Evolutionary conservation across 1,284 basidiomycete species (phyloP).

Genomic region (Cryptococcus sp.): DNA sequence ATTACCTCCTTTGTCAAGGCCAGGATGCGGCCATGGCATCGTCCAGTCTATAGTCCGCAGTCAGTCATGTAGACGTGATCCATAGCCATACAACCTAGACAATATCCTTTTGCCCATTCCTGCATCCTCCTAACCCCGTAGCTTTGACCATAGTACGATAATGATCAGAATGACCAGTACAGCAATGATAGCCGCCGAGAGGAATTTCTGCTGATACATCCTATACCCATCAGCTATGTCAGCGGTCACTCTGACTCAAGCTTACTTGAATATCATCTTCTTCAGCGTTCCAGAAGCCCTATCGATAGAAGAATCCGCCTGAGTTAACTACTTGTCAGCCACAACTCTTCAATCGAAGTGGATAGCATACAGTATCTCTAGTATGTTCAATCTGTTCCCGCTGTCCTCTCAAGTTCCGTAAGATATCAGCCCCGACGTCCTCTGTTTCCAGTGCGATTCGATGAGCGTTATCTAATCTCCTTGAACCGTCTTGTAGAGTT

Average conservation of each 20-base stretch:
- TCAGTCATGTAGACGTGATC: not conserved
- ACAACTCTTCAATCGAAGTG: not conserved
- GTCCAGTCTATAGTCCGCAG: too few species aligned
- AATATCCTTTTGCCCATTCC: not conserved
- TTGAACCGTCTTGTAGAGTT: slow-evolving; percentile 69
- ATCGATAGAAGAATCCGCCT: slow-evolving; percentile 57
- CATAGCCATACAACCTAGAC: not conserved
- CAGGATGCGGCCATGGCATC: not conserved
- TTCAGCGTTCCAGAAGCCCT: slow-evolving; percentile 57
- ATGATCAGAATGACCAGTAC: slow-evolving; percentile 48
- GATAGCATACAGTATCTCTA: slow-evolving; percentile 55
- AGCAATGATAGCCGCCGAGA: slow-evolving; percentile 48
- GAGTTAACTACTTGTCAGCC: slow-evolving; percentile 48
- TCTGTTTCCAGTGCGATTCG: slow-evolving; percentile 94
- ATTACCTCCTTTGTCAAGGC: not conserved
- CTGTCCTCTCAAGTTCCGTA: slow-evolving; percentile 79
- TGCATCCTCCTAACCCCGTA: slow-evolving; percentile 19
- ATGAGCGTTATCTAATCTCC: slow-evolving; percentile 82
- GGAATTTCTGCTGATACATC: slow-evolving; percentile 50
- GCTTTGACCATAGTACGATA: slow-evolving; percentile 48
- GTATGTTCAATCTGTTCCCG: slow-evolving; percentile 94
- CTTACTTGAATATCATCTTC: slow-evolving; percentile 60
- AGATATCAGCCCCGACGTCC: slow-evolving; percentile 87
- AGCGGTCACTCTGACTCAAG: slow-evolving; percentile 5
- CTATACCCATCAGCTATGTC: slow-evolving; percentile 18